Conservation (phyloP, 2,329 filamentous ascomycete genomes). For the Xylariaceae sp. region DNA sequence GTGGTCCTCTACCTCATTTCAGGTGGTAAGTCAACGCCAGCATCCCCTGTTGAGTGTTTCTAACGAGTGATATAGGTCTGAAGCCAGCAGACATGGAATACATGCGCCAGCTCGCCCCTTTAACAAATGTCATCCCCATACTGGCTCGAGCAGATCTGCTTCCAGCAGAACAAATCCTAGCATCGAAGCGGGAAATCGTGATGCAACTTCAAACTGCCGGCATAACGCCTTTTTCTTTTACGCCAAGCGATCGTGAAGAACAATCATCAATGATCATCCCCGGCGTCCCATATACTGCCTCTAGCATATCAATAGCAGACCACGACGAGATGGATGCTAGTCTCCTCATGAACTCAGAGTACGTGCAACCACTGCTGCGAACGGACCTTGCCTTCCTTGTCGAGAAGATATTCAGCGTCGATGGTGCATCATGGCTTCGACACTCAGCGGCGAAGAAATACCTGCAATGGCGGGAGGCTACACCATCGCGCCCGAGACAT, state of each 20-base stretch:
- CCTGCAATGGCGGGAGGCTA: slow-evolving; percentile 59
- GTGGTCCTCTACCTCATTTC: slow-evolving; percentile 78
- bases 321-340: slow-evolving; percentile 87
- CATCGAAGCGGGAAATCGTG: slow-evolving; percentile 57
- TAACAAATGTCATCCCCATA: slow-evolving; percentile 83
- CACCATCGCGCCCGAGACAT: slow-evolving; percentile 24
- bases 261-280: slow-evolving; percentile 21
- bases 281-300: slow-evolving; percentile 66
- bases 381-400: slow-evolving; percentile 72
- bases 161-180: slow-evolving; percentile 50
- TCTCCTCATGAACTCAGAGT: slow-evolving; percentile 87
- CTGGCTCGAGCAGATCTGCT: slow-evolving; percentile 74
- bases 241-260: slow-evolving; percentile 32
- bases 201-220: slow-evolving; percentile 53
- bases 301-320: slow-evolving; percentile 68
- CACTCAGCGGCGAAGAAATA: slow-evolving; percentile 81
- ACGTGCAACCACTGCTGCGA: slow-evolving; percentile 71
- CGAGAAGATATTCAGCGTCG: slow-evolving; percentile 69
- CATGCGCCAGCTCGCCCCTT: slow-evolving; percentile 62
- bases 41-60: not conserved
- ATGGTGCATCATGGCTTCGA: slow-evolving; percentile 76
- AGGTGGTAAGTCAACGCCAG: slow-evolving; percentile 52
- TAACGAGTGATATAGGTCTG: slow-evolving; percentile 42
- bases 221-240: slow-evolving; percentile 66
- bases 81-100: slow-evolving; percentile 65